Evolutionary conservation across 139 green algal species (phyloP).

Genomic region (Gonium pectorale): DNA sequence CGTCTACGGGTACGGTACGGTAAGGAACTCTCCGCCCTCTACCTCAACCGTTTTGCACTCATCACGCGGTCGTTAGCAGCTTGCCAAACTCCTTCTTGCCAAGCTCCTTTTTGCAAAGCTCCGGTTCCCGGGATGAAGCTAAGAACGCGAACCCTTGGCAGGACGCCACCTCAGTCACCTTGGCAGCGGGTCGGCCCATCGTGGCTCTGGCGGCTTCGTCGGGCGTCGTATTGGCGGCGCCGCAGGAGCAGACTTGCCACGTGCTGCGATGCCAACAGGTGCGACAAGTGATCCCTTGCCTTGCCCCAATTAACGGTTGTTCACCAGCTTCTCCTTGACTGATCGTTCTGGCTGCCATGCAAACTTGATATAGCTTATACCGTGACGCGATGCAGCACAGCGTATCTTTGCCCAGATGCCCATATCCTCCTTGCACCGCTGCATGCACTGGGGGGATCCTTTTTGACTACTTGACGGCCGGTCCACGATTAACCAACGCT

Average conservation of each 20-base stretch:
- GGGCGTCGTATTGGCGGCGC: constrained; percentile 21
- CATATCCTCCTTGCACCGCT: not conserved
- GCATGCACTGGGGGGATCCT: not conserved
- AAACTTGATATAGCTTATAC: not conserved
- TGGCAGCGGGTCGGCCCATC: constrained; percentile 3
- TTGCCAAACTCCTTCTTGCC: not conserved
- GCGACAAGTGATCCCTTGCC: too few relatives aligned
- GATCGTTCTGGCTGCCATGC: not conserved
- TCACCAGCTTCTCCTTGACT: too few relatives aligned
- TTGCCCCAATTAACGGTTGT: too few relatives aligned
- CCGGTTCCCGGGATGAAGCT: not conserved
- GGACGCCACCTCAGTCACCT: not conserved
- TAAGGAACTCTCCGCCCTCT: too few relatives aligned
- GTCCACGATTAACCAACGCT: not conserved
- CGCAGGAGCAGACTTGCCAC: not conserved
- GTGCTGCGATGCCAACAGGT: constrained; percentile 9
- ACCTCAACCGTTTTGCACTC: not conserved
- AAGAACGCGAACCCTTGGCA: not conserved
- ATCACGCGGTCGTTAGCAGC: too few relatives aligned
- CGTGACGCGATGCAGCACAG: not conserved
- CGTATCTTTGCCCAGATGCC: not conserved
- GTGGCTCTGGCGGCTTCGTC: constrained; percentile 3
- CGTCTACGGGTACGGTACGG: too few relatives aligned
- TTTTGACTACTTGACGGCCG: not conserved
- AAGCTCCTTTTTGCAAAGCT: not conserved